phyloP scores from a whole-genome alignment of 2,329 filamentous ascomycete genomes.

The Sphaerulina vaccinii region DNA sequence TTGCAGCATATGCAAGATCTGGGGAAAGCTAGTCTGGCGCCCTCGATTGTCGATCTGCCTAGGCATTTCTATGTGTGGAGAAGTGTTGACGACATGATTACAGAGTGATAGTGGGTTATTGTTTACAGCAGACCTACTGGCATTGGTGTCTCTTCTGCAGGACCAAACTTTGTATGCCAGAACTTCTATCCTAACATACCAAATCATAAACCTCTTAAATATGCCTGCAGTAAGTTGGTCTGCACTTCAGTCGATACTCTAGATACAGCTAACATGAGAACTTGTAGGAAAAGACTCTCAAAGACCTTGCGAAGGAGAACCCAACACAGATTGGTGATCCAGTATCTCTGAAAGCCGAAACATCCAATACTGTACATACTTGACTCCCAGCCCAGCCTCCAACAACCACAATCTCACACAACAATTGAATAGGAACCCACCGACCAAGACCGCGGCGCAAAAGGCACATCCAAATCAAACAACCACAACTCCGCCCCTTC shows the following conservation, averaged over 20 bases:
- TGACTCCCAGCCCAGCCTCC: too few relatives aligned
- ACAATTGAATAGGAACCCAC: slow-evolving; percentile 29
- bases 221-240: not conserved
- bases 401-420: not conserved
- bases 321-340: slow-evolving; percentile 38
- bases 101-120: slow-evolving; percentile 7
- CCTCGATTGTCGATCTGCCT: slow-evolving; percentile 11
- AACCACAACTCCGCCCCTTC: slow-evolving; percentile 2
- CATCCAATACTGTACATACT: slow-evolving; percentile 28
- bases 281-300: slow-evolving; percentile 27
- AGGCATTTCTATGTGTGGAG: slow-evolving; percentile 9
- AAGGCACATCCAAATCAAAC: slow-evolving; percentile 22
- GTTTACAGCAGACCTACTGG: slow-evolving; percentile 5
- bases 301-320: slow-evolving; percentile 31
- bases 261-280: not conserved
- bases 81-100: slow-evolving; percentile 26
- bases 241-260: not conserved
- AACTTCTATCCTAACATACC: not conserved
- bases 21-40: slow-evolving; percentile 13
- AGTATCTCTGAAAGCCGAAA: slow-evolving; percentile 39
- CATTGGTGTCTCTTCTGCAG: not conserved
- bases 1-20: slow-evolving; percentile 8
- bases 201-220: not conserved
- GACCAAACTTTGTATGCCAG: not conserved
- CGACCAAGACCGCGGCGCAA: slow-evolving; percentile 36